These are phyloP conservation scores for Termitomyces sp. DNA, from an alignment of 768 basidiomycete genomes.

Conservation along the genomic window DNA sequence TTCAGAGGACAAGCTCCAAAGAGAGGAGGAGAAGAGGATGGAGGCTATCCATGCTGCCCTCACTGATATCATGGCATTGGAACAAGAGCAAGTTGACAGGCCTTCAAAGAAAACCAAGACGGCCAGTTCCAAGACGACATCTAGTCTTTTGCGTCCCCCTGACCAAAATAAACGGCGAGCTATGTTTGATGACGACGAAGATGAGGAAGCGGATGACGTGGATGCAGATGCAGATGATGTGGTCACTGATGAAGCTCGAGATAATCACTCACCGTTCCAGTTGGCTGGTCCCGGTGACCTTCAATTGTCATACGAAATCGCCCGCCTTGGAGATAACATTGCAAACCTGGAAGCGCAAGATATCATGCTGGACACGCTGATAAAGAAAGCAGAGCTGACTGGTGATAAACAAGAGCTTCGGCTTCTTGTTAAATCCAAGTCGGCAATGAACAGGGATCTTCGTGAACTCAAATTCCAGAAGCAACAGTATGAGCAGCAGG, in stretches of 20 bases:
- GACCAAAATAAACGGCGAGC: slow-evolving; percentile 25
- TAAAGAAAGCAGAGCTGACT: slow-evolving; percentile 93
- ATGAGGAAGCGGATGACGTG: slow-evolving; percentile 46
- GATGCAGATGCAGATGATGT: slow-evolving; percentile 43
- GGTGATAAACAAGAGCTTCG: slow-evolving; percentile 86
- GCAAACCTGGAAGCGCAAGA: slow-evolving; percentile 78
- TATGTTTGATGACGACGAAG: slow-evolving; percentile 40
- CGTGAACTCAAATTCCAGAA: slow-evolving; percentile 87
- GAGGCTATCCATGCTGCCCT: slow-evolving; percentile 96
- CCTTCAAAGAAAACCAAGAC: slow-evolving; percentile 2
- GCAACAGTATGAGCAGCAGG: slow-evolving; percentile 91
- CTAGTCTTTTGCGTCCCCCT: slow-evolving; percentile 2
- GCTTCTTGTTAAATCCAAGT: slow-evolving; percentile 79
- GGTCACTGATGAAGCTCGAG: slow-evolving; percentile 38
- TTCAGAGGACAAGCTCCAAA: slow-evolving; percentile 67
- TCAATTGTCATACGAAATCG: slow-evolving; percentile 84
- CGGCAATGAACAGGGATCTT: slow-evolving; percentile 78
- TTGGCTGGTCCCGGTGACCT: slow-evolving; percentile 88
- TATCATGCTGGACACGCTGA: slow-evolving; percentile 78
- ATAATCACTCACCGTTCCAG: slow-evolving; percentile 56
- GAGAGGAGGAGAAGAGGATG: slow-evolving; percentile 81
- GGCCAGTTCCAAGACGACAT: slow-evolving; percentile 6
- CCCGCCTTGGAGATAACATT: slow-evolving; percentile 73
- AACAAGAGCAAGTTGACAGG: slow-evolving; percentile 46
- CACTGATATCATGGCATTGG: slow-evolving; percentile 91